These are phyloP conservation scores for Knoxia roxburghii DNA, from an alignment of 257 asterid species.

Conservation along the genomic window DNA sequence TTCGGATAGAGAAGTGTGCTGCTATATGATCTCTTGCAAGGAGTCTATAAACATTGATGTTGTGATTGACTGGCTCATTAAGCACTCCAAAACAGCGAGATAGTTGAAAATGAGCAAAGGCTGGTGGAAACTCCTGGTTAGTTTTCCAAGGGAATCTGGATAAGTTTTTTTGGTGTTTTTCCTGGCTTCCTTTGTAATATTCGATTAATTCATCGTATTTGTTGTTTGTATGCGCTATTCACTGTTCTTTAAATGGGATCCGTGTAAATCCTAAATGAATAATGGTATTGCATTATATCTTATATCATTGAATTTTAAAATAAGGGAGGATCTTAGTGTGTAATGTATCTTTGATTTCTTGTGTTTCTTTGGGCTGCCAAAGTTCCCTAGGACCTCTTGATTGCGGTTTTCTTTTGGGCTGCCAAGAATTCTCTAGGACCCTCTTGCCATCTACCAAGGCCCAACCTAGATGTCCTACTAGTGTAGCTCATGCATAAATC, in stretches of 20 bases:
- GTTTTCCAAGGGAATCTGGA: not conserved
- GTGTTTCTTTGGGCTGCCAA: too few relatives aligned
- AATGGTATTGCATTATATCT: not conserved
- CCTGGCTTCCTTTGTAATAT: slow-evolving; percentile 7
- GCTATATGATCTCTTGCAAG: slow-evolving; percentile 96
- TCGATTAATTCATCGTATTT: slow-evolving; percentile 1
- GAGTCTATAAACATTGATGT: slow-evolving; percentile 68
- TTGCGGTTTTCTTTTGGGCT: too few relatives aligned
- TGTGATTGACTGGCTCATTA: slow-evolving; percentile 82
- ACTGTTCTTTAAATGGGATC: not conserved
- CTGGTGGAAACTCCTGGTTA: not conserved
- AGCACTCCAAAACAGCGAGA: slow-evolving; percentile 66
- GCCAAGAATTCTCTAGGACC: too few relatives aligned
- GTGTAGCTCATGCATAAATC: too few relatives aligned
- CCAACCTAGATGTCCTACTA: too few relatives aligned
- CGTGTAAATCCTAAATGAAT: not conserved
- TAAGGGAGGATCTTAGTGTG: not conserved
- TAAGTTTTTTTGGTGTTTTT: slow-evolving; percentile 6
- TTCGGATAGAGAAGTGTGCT: slow-evolving; percentile 80
- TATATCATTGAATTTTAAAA: not conserved
- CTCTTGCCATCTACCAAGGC: too few relatives aligned
- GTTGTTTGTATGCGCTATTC: not conserved
- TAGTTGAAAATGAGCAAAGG: slow-evolving; percentile 20
- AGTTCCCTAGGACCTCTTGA: too few relatives aligned
- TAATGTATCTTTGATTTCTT: too few relatives aligned